Evolutionary conservation across 108 stramenopile genomes (phyloP).

Genomic region (Nitzschia palea): DNA sequence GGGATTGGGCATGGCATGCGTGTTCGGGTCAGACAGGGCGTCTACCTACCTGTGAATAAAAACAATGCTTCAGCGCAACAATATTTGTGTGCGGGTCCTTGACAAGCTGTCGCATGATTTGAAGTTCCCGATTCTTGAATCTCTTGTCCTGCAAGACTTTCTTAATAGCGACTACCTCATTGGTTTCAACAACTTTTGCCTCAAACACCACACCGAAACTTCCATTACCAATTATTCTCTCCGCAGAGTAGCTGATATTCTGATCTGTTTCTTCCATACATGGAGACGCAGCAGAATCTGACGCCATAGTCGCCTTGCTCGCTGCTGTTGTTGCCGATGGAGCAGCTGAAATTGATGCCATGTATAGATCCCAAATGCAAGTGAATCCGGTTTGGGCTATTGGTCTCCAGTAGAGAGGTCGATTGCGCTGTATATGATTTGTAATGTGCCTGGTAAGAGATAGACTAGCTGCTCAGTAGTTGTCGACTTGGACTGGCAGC

Average conservation of each 20-base stretch:
- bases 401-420: too few relatives aligned
- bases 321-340: constrained; percentile 6
- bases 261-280: constrained; percentile 33
- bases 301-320: constrained; percentile 2
- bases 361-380: background rate
- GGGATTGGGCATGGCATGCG: too few relatives aligned
- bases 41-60: constrained; percentile 87
- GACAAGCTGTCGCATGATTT: constrained; percentile 95
- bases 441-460: too few relatives aligned
- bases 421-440: too few relatives aligned
- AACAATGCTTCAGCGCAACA: constrained; percentile 95
- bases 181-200: constrained; percentile 94
- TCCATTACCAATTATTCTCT: constrained; percentile 98
- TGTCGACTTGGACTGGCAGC: too few relatives aligned
- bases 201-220: constrained; percentile 98
- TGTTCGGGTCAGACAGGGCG: background rate
- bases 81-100: constrained; percentile 97
- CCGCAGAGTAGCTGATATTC: constrained; percentile 94
- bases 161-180: constrained; percentile 94
- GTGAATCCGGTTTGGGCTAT: too few relatives aligned
- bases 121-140: constrained; percentile 98
- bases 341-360: constrained; percentile 17
- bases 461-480: too few relatives aligned
- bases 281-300: background rate
- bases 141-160: constrained; percentile 98